phyloP scores from a whole-genome alignment of 140 eudicot genomes.

The Flaveria floridana region DNA sequence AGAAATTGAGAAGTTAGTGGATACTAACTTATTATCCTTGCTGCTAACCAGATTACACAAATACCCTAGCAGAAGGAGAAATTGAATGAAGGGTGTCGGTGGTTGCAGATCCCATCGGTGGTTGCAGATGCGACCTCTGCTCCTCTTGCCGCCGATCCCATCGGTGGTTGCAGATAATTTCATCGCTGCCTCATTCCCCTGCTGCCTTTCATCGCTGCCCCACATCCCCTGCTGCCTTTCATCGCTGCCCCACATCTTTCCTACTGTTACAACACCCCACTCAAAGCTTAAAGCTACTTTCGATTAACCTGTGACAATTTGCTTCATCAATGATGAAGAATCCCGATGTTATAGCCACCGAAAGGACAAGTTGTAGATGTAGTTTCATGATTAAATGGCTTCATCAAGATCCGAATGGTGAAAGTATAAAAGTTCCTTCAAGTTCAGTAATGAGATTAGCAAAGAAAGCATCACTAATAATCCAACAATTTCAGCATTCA shows the following conservation, averaged over 20 bases:
- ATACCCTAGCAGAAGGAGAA: too few relatives aligned
- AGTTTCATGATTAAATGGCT: slow-evolving; percentile 61
- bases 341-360: slow-evolving; percentile 22
- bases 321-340: slow-evolving; percentile 39
- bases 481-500: slow-evolving; percentile 58
- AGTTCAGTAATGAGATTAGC: slow-evolving; percentile 56
- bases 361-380: slow-evolving; percentile 61
- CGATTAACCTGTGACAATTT: not conserved
- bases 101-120: too few relatives aligned
- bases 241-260: slow-evolving; percentile 24
- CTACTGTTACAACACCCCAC: slow-evolving; percentile 19
- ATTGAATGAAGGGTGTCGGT: too few relatives aligned
- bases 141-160: too few relatives aligned
- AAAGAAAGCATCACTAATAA: slow-evolving; percentile 42
- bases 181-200: too few relatives aligned
- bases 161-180: too few relatives aligned
- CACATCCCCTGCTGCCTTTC: too few relatives aligned
- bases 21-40: too few relatives aligned
- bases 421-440: slow-evolving; percentile 48
- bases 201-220: too few relatives aligned
- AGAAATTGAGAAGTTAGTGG: too few relatives aligned
- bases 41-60: too few relatives aligned
- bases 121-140: too few relatives aligned
- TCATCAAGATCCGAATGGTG: slow-evolving; percentile 42
- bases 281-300: slow-evolving; percentile 6